Evolutionary conservation across 2,329 filamentous ascomycete genomes (phyloP).

Genomic region (Colletotrichum eleusines): DNA sequence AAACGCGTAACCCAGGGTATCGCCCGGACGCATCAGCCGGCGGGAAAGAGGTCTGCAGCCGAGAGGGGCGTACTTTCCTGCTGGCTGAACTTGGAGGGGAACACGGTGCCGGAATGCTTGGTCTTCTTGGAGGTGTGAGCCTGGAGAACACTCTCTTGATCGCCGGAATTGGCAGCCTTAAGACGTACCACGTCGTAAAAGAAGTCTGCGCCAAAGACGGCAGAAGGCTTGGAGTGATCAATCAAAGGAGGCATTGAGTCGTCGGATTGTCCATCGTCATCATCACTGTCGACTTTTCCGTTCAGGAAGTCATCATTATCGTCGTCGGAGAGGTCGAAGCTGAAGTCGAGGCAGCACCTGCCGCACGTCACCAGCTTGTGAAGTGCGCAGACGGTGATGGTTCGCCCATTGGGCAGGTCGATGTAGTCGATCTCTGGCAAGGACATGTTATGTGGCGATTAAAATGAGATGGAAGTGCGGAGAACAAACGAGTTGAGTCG

Average conservation of each 20-base stretch:
- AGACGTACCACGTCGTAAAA: too few species aligned
- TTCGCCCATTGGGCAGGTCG: conserved; percentile 23
- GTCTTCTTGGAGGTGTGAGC: too few species aligned
- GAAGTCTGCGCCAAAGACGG: too few species aligned
- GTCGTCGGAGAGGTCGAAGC: background rate
- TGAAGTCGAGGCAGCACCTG: conserved; percentile 30
- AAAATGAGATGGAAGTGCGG: background rate
- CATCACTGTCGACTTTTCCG: background rate
- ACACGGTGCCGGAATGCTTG: conserved; percentile 38
- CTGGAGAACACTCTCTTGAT: too few species aligned
- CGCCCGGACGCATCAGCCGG: conserved; percentile 10
- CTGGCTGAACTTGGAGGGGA: conserved; percentile 51
- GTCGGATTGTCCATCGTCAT: background rate
- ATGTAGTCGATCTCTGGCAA: conserved; percentile 10
- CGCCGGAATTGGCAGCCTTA: too few species aligned
- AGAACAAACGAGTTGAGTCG: background rate
- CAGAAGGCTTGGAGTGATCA: too few species aligned
- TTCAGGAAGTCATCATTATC: background rate
- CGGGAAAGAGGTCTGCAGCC: conserved; percentile 48
- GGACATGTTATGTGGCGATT: background rate
- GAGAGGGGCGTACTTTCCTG: conserved; percentile 29
- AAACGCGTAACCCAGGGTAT: conserved; percentile 44
- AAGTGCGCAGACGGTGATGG: conserved; percentile 14
- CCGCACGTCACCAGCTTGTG: conserved; percentile 19
- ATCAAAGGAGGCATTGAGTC: background rate